Base-by-base conservation (phyloP, 2,329 filamentous ascomycete genomes). In the Exophiala oligosperma region DNA sequence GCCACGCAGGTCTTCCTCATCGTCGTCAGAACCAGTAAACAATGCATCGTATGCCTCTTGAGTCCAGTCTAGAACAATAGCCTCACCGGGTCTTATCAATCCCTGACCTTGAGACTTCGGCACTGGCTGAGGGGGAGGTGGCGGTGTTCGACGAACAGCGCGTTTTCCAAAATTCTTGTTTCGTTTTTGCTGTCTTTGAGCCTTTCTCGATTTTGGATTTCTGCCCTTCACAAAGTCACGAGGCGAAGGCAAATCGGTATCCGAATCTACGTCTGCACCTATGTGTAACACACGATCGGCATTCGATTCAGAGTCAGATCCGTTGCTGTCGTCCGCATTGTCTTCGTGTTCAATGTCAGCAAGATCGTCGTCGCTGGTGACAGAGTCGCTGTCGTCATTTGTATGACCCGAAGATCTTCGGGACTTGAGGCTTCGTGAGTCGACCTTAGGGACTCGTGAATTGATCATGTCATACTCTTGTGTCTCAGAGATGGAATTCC, bases 61-160 rank as follows among this genome's bases (percentile, higher is more conserved):
- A 44, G 79, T 84, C 92, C 93, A 99, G 67, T 97, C 92, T 9
- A 97, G 83, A 4, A 97, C 79, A 49, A 99, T 85, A 24, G 85
- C 90, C 73, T 99, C 94, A 51, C 90, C 88, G 26, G 93, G 82
- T 37, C 89, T 85, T 64, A 97, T 82, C 41, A 96, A 77, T 8
- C 52, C 56, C 23, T 26, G 54, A 0, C 88, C 85, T 2, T 54
- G 29, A 41, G 52, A 43, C 48, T 64, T 57, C n/a, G 56, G 49
- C 44, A 64, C 48, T 41, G 62, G 56, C 48, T 61, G 57, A 29
- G 62, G 53, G 44, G 59, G 53, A 57, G 62, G 59, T 7, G 54
- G 46, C 11, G 56, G 55, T 24, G 56, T 57, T 14, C 62, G 58
- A 47, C 46, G 56, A 29, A 52, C 63, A 55, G 48, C 46, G 26